Conservation (phyloP, 2,329 filamentous ascomycete species). For the Aspergillus carbonarius region DNA sequence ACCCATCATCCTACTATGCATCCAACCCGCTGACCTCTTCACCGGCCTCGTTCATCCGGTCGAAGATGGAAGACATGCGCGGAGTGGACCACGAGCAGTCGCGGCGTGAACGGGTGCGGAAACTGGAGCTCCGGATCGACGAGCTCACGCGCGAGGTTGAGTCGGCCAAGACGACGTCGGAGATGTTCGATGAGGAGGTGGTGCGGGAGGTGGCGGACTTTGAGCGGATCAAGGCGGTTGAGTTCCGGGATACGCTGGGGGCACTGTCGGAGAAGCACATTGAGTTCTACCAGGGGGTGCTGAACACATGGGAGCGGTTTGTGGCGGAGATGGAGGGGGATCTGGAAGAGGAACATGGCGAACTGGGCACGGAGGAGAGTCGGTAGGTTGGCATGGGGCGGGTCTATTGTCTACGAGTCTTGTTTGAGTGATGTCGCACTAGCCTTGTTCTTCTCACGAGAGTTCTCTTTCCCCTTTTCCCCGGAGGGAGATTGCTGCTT, state of each 20-base stretch:
- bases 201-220: constrained; percentile 91
- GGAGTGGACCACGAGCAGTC: constrained; percentile 95
- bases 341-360: constrained; percentile 23
- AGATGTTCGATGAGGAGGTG: constrained; percentile 95
- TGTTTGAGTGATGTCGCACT: not conserved
- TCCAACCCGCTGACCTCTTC: constrained; percentile 57
- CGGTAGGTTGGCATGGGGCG: not conserved
- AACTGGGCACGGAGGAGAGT: not conserved
- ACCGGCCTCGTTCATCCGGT: constrained; percentile 81
- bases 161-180: constrained; percentile 77
- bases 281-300: constrained; percentile 77
- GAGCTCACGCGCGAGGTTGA: constrained; percentile 89
- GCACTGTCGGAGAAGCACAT: constrained; percentile 81
- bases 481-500: not conserved
- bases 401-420: not conserved
- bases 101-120: constrained; percentile 80
- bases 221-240: constrained; percentile 90
- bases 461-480: not conserved
- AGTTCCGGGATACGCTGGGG: constrained; percentile 86
- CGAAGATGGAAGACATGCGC: constrained; percentile 93
- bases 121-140: constrained; percentile 89
- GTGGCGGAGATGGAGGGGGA: constrained; percentile 82
- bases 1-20: constrained; percentile 59
- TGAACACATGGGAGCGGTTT: constrained; percentile 85
- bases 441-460: not conserved